Evolutionary conservation across 140 eudicot genomes (phyloP), one percentile per base, ranked within the genome.

Genomic region (Stevia rebaudiana): DNA sequence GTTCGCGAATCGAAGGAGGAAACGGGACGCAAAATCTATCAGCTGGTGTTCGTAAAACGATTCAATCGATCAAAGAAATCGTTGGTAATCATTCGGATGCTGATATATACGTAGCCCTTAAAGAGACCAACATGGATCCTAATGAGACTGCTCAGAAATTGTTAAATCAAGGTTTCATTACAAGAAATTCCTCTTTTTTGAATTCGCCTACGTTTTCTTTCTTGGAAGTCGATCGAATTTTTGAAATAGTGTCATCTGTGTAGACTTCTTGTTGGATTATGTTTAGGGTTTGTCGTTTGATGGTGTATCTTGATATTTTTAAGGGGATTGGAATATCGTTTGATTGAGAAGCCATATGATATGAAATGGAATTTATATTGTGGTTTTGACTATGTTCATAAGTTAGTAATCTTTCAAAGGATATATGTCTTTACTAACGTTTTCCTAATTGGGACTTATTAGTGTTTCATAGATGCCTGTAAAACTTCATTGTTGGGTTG

Each of bases 41-140:
- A 18, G 90, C 89, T 12, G 83, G 87, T 37, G 85, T 84, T 17
- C 81, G 94, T n/a, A 82, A 73, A 76, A 88, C 90, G 7, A 84
- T 88, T 35, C 85, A 88, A 72, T 78, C 87, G 44, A 82, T 90
- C 9, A 90, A 79, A 72, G 97, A 90, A 71, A 81, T 90, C 50
- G 97, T 86, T 31, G 91, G 94, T 11, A 79, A 90, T 69, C 95
- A 87, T 76, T 84, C 94, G 18, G 97, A 90, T 76, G 88, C 90
- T 71, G 97, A 87, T 59, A 90, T 90, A 9, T 87, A 87, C 53
- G 67, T 52, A 1, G 57, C 90, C 66, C 95, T 90, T 48, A 87
- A 80, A 78, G 97, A 90, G 49, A 50, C 84, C 62, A 84, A 84
- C 65, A 90, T 86, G 97, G 94, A 90, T 76, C 95, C 97, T 69